Percentiles rank a stretch among this genome's conserved stretches.
phyloP scores from a whole-genome alignment of 306 rosid genomes.

The Pyrus pyrifolia region DNA sequence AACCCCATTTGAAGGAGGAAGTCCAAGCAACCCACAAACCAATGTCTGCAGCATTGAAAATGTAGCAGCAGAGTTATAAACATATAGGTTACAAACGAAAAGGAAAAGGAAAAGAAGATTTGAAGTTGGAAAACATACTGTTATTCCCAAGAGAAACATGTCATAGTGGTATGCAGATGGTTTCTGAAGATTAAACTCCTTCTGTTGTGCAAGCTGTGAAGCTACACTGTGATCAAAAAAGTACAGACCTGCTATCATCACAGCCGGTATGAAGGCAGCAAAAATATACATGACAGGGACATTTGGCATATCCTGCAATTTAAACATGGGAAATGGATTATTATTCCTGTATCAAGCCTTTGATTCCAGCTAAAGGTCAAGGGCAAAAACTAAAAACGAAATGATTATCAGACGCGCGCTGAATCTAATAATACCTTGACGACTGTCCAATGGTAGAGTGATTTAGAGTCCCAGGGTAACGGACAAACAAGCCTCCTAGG shows the following conservation, averaged over 20 bases:
- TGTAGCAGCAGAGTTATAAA: not conserved
- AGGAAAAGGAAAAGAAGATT: not conserved
- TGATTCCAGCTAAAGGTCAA: not conserved
- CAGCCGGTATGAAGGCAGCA: slow-evolving; percentile 65
- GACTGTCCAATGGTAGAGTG: slow-evolving; percentile 79
- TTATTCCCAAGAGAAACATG: slow-evolving; percentile 60
- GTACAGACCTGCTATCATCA: slow-evolving; percentile 81
- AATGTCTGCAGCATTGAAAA: slow-evolving; percentile 42
- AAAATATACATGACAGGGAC: slow-evolving; percentile 52
- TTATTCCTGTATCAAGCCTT: not conserved
- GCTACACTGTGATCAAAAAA: slow-evolving; percentile 90
- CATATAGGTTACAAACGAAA: not conserved
- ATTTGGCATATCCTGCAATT: slow-evolving; percentile 65
- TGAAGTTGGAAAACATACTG: slow-evolving; percentile 28
- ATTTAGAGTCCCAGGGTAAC: slow-evolving; percentile 64
- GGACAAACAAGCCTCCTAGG: slow-evolving; percentile 76
- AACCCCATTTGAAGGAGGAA: slow-evolving; percentile 98
- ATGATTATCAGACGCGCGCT: not conserved
- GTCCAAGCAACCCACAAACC: slow-evolving; percentile 82
- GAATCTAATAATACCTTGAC: slow-evolving; percentile 35
- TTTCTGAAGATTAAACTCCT: slow-evolving; percentile 83
- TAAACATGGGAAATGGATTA: not conserved
- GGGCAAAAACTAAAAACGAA: too few relatives aligned
- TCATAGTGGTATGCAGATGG: slow-evolving; percentile 92
- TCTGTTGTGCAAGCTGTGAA: slow-evolving; percentile 78